Conservation (phyloP, 306 rosid species). For the Acacia acuminata region DNA sequence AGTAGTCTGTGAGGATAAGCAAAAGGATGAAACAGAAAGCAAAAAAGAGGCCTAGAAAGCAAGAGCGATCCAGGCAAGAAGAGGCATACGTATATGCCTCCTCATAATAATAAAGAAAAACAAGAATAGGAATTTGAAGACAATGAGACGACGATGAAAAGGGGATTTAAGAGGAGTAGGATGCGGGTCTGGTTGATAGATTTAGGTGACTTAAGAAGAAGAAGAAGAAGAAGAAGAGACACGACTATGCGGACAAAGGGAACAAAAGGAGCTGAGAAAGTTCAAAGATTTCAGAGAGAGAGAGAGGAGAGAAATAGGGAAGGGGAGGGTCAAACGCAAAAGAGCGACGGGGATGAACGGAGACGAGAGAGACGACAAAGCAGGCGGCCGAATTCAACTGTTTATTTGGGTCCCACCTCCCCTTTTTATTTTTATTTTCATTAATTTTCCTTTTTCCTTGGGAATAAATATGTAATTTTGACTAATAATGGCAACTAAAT, state of each 20-base stretch:
- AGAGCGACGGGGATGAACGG: slow-evolving; percentile 73
- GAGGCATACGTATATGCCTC: slow-evolving; percentile 19
- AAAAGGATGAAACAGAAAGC: slow-evolving; percentile 33
- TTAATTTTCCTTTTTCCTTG: neutral
- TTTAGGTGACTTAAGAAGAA: slow-evolving; percentile 33
- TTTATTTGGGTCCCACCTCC: slow-evolving; percentile 58
- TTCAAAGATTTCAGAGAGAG: slow-evolving; percentile 29
- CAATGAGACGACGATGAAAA: neutral
- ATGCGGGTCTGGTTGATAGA: slow-evolving; percentile 36
- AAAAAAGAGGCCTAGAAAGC: slow-evolving; percentile 33
- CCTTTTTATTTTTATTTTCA: neutral
- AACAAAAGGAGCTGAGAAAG: slow-evolving; percentile 40
- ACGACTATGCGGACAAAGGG: slow-evolving; percentile 31
- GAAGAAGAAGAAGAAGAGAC: slow-evolving; percentile 41
- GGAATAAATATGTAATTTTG: neutral
- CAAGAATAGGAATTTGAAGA: neutral
- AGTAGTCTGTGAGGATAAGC: neutral
- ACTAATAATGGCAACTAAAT: neutral
- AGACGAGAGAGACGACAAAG: slow-evolving; percentile 93
- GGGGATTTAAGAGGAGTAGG: neutral
- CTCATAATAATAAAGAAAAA: slow-evolving; percentile 28
- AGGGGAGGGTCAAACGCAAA: slow-evolving; percentile 51
- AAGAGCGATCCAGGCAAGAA: slow-evolving; percentile 35
- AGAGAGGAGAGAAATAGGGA: neutral
- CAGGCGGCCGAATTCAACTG: slow-evolving; percentile 82